A percentile compares a stretch with the other conserved stretches of the same genome.
Evolutionary conservation across 2,329 filamentous ascomycete genomes (phyloP).

Genomic region (Decorospora gaudefroyi): DNA sequence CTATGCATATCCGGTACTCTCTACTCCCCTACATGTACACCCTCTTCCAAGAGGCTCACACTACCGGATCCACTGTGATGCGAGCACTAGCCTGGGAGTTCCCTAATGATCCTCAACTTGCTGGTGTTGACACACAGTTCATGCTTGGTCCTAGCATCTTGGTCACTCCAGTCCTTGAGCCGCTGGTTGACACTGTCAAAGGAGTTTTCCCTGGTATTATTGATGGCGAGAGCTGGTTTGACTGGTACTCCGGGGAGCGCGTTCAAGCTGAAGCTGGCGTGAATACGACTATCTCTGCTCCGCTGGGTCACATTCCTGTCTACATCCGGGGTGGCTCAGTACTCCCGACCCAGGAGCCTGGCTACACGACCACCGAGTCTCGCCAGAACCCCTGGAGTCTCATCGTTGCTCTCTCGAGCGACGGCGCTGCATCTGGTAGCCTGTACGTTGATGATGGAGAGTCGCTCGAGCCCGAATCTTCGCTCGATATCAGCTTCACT

Average conservation of each 20-base stretch:
- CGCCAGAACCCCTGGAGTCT: slow-evolving; percentile 69
- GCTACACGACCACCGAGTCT: slow-evolving; percentile 66
- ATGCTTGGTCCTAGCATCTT: slow-evolving; percentile 68
- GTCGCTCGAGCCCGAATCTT: slow-evolving; percentile 62
- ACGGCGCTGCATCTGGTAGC: slow-evolving; percentile 62
- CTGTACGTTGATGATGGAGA: slow-evolving; percentile 79
- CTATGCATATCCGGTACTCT: slow-evolving; percentile 72
- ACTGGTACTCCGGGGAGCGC: slow-evolving; percentile 72
- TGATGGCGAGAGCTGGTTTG: slow-evolving; percentile 69
- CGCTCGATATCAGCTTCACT: slow-evolving; percentile 59
- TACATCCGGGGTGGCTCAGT: slow-evolving; percentile 70
- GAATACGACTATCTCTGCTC: slow-evolving; percentile 65
- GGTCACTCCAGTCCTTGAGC: slow-evolving; percentile 68
- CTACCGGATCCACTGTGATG: slow-evolving; percentile 70
- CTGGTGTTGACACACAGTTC: slow-evolving; percentile 71
- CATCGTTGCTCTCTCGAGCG: slow-evolving; percentile 62
- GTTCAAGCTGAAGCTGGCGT: slow-evolving; percentile 58
- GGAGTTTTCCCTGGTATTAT: slow-evolving; percentile 71
- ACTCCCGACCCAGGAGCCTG: slow-evolving; percentile 69
- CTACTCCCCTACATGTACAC: slow-evolving; percentile 79
- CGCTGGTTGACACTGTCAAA: slow-evolving; percentile 63
- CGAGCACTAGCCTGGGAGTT: slow-evolving; percentile 76
- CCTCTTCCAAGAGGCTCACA: slow-evolving; percentile 68
- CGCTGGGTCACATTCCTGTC: slow-evolving; percentile 71
- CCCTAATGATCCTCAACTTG: slow-evolving; percentile 69